Conservation (phyloP, 768 basidiomycete genomes). For the Suillus decipiens region DNA sequence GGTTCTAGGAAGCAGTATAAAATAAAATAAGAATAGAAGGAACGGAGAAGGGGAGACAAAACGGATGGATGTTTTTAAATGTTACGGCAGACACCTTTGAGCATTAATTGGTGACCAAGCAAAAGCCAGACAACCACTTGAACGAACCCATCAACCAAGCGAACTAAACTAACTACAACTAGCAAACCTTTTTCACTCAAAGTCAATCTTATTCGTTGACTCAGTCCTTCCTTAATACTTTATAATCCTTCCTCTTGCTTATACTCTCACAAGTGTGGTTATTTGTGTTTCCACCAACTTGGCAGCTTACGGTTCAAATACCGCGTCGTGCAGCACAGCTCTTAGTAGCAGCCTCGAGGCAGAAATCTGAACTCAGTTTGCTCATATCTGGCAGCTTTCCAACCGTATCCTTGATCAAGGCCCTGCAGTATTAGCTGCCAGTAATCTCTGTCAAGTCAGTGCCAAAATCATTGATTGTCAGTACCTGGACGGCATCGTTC, state of each 20-base stretch:
- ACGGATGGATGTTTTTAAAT: background rate
- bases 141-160: constrained; percentile 2
- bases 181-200: constrained; percentile 22
- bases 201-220: constrained; percentile 15
- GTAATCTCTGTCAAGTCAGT: background rate
- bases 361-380: constrained; percentile 11
- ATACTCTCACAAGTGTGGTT: background rate
- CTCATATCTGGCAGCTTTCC: constrained; percentile 3
- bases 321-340: constrained; percentile 16
- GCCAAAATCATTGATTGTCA: background rate
- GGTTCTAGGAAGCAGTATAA: background rate
- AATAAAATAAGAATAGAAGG: background rate
- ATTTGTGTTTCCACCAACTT: background rate
- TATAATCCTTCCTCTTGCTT: constrained; percentile 4
- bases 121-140: constrained; percentile 4
- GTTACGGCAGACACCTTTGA: constrained; percentile 6
- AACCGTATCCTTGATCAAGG: background rate
- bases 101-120: constrained; percentile 7
- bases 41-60: constrained; percentile 6
- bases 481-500: constrained; percentile 7
- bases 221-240: constrained; percentile 19
- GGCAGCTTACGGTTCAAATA: background rate
- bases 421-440: background rate
- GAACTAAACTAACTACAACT: constrained; percentile 1
- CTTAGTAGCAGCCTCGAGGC: constrained; percentile 33